Evolutionary conservation across 345 rosid species (phyloP).

Genomic region (Excoecaria agallocha): DNA sequence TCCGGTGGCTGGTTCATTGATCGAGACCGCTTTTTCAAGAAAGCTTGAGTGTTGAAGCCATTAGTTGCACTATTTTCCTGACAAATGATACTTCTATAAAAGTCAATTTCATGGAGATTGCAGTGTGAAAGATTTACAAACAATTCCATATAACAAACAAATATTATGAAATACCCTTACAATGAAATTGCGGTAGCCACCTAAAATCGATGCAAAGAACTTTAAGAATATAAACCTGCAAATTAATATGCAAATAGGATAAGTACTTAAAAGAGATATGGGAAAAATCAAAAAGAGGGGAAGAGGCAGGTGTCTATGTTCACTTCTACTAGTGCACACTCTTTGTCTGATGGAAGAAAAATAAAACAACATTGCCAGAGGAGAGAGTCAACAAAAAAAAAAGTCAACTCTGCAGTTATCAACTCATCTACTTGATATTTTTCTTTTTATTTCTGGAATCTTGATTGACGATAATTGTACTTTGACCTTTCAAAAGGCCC

Average conservation of each 20-base stretch:
- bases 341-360: neutral
- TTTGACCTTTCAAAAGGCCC: too few species aligned
- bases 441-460: too few species aligned
- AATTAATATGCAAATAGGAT: conserved; percentile 15
- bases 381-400: too few species aligned
- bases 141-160: conserved; percentile 19
- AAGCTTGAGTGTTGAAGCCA: conserved; percentile 83
- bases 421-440: too few species aligned
- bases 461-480: too few species aligned
- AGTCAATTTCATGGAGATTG: conserved; percentile 16
- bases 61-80: conserved; percentile 70
- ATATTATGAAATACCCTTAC: conserved; percentile 44
- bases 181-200: conserved; percentile 98
- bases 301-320: neutral
- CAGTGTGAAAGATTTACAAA: conserved; percentile 1
- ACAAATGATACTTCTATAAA: conserved; percentile 20
- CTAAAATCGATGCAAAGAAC: conserved; percentile 88
- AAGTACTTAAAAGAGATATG: neutral
- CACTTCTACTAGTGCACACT: neutral
- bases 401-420: neutral
- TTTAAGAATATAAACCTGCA: conserved; percentile 92
- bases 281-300: neutral
- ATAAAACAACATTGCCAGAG: too few species aligned
- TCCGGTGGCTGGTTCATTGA: conserved; percentile 84
- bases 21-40: conserved; percentile 87